These are phyloP conservation scores for Endoconidiophora polonica DNA, from an alignment of 2,329 filamentous ascomycete species.

Conservation along the genomic window DNA sequence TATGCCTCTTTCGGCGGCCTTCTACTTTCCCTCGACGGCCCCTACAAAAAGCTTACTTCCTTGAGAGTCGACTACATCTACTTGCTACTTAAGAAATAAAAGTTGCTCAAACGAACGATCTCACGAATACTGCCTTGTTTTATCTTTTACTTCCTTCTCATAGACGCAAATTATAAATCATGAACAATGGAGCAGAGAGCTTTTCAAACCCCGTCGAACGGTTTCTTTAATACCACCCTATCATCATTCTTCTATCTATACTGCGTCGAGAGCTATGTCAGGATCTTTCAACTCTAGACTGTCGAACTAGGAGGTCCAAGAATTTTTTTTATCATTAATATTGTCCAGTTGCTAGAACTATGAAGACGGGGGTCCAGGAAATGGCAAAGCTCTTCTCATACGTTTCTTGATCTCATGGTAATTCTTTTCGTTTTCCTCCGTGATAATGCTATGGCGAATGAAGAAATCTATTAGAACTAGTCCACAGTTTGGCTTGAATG, in stretches of 20 bases:
- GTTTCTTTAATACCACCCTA: constrained; percentile 1
- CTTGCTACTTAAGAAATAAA: constrained; percentile 70
- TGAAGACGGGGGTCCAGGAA: constrained; percentile 46
- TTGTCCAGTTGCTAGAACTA: no score
- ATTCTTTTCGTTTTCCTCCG: constrained; percentile 58
- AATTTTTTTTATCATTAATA: background rate
- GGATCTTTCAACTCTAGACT: constrained; percentile 8
- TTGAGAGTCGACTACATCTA: constrained; percentile 89
- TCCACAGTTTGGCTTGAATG: constrained; percentile 89
- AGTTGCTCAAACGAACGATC: background rate
- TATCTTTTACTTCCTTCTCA: background rate
- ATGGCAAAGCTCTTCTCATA: constrained; percentile 64
- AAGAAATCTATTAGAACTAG: constrained; percentile 80
- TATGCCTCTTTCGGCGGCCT: constrained; percentile 90
- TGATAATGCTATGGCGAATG: constrained; percentile 67
- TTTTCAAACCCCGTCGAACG: no score
- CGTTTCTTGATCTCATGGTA: constrained; percentile 59
- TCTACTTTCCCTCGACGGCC: constrained; percentile 77
- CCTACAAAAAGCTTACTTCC: constrained; percentile 87
- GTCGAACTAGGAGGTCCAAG: no score
- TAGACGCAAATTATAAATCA: constrained; percentile 3
- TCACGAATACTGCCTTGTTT: background rate
- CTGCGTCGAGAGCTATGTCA: background rate
- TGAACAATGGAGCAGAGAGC: no score
- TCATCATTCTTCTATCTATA: background rate